Conservation (phyloP, 2,329 filamentous ascomycete genomes). For the Alternaria brassicae region DNA sequence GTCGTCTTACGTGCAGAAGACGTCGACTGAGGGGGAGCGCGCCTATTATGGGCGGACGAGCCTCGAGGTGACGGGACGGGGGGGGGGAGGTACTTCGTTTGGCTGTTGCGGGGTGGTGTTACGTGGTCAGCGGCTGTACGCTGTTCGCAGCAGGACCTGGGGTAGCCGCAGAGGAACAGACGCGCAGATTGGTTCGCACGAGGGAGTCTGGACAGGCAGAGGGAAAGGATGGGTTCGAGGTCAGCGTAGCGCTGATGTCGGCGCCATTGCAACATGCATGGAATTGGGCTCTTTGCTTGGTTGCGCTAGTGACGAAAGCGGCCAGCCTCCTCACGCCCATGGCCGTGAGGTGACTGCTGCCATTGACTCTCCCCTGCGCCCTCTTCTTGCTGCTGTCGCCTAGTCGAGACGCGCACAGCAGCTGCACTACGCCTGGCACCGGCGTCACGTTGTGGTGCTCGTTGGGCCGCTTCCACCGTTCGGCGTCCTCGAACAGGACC, state of each 20-base stretch:
- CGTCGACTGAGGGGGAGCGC: neutral
- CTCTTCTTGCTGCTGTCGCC: neutral
- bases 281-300: slow-evolving; percentile 17
- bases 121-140: slow-evolving; percentile 15
- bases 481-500: neutral
- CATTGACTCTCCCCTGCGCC: neutral
- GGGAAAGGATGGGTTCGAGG: slow-evolving; percentile 13
- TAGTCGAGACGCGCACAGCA: neutral
- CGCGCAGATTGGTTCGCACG: neutral
- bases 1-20: neutral
- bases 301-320: slow-evolving; percentile 13
- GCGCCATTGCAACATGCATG: slow-evolving; percentile 19
- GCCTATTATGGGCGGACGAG: neutral
- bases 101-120: slow-evolving; percentile 21
- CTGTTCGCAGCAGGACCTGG: neutral
- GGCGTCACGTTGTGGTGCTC: neutral
- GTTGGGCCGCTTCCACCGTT: neutral
- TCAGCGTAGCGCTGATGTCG: slow-evolving; percentile 16
- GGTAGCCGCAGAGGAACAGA: neutral
- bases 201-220: slow-evolving; percentile 3
- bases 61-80: slow-evolving; percentile 15
- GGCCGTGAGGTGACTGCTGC: slow-evolving; percentile 1
- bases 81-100: neutral
- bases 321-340: slow-evolving; percentile 10
- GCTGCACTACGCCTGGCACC: neutral